These are phyloP conservation scores for Botrytis paeoniae DNA, from an alignment of 2,329 filamentous ascomycete genomes.

Conservation along the genomic window DNA sequence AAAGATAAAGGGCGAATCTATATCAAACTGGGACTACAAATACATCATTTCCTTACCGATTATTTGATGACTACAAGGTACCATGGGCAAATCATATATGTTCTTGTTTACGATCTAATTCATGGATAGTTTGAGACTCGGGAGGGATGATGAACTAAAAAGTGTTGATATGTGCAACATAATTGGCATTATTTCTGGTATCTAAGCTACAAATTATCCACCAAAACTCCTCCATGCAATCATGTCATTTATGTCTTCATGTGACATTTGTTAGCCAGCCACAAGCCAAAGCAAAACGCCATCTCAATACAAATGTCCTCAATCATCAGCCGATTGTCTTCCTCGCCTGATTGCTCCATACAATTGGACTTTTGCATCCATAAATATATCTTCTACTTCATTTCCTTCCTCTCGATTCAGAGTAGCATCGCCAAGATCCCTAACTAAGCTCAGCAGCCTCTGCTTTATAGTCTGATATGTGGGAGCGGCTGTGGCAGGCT, in stretches of 20 bases:
- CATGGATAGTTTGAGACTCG: too few species aligned
- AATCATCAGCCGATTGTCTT: slow-evolving; percentile 31
- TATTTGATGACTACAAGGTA: neutral
- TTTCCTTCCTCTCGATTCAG: slow-evolving; percentile 65
- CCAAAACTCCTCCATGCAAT: slow-evolving; percentile 15
- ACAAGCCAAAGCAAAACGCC: slow-evolving; percentile 25
- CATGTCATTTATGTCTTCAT: slow-evolving; percentile 11
- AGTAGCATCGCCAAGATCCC: slow-evolving; percentile 55
- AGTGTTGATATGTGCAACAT: neutral
- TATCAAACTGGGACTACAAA: neutral
- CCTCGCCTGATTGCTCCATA: slow-evolving; percentile 66
- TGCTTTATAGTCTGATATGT: slow-evolving; percentile 50
- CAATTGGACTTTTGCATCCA: slow-evolving; percentile 72
- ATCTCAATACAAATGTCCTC: slow-evolving; percentile 25
- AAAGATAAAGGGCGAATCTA: neutral
- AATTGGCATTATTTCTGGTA: slow-evolving; percentile 8
- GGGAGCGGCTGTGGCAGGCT: slow-evolving; percentile 5
- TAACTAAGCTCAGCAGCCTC: slow-evolving; percentile 55
- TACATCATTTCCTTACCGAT: neutral
- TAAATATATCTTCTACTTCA: slow-evolving; percentile 73
- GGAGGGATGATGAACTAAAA: neutral
- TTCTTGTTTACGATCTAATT: neutral
- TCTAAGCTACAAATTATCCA: slow-evolving; percentile 9
- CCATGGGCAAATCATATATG: neutral
- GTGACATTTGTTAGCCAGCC: slow-evolving; percentile 3